Base-by-base conservation (phyloP, 441 rosid genomes). In the Biscutella laevigata region DNA sequence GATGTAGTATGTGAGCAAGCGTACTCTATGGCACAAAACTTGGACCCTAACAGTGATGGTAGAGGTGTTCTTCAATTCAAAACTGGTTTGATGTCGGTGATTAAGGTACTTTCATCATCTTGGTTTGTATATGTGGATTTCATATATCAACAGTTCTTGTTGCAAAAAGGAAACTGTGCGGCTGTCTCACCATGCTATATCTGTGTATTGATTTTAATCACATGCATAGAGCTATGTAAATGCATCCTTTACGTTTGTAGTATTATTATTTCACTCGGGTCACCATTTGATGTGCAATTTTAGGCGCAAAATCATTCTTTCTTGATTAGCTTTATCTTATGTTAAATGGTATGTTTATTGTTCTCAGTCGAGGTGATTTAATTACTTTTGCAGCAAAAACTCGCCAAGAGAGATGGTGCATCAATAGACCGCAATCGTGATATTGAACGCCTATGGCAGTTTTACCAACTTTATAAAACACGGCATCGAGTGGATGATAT, bases 21-120 rank as follows among this genome's bases (percentile, higher is more conserved):
- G 17, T 94, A 83, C 77, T 67, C 75, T 26, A 80, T 94, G 94
- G 95, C 99, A 6, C 99, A 94, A 65, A 74, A 83, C 62, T 76
- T 94, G 80, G 97, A 94, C 50, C 99, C 97, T 25, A 85, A 73
- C 62, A 89, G 97, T 56, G 94, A 83, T 17, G 95, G 99, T 27
- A 85, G 99, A 58, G 97, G 99, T 67, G 99, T 94, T 63, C 95
- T 94, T 61, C 99, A 94, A 59, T 94, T 94, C 74, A 94, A 94
- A 82, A 89, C 99, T 73, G 99, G 99, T 59, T 77, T 94, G 79
- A 79, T 71, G 91, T 94, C 96, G 29, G 75, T 94, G 21, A 94
- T 94, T 62, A 77, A 87, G 99, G 97, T 89, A 71, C 28, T 64
- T 41, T 46, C 19, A 16, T 32, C 10, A 33, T 67, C 34, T 30